Conservation (phyloP, 108 stramenopile genomes). For the Discostella stelligeroides region DNA sequence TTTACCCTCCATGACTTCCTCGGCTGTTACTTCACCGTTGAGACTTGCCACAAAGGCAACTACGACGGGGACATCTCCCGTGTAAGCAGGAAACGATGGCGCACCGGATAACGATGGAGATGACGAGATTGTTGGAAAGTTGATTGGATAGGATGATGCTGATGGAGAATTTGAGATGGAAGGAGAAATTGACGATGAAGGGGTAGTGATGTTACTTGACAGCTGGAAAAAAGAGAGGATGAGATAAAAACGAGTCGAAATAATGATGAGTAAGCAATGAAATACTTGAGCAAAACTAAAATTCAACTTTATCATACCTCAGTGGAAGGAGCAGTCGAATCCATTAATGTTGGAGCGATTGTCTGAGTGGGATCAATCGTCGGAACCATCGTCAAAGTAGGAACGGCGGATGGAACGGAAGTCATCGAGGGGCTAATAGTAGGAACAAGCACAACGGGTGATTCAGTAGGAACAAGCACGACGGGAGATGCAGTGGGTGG, state of each 20-base stretch:
- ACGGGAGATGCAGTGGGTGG: neutral
- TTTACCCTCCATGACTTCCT: conserved; percentile 22
- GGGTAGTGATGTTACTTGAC: too few relatives aligned
- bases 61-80: conserved; percentile 17
- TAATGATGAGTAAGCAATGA: too few relatives aligned
- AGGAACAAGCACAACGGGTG: neutral
- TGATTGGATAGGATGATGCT: too few relatives aligned
- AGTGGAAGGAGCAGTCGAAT: conserved; percentile 9
- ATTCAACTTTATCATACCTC: too few relatives aligned
- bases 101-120: neutral
- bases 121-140: neutral
- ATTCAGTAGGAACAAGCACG: neutral
- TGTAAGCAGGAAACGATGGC: conserved; percentile 11
- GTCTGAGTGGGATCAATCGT: conserved; percentile 4
- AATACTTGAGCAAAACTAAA: too few relatives aligned
- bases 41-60: conserved; percentile 24
- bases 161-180: too few relatives aligned
- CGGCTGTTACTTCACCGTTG: conserved; percentile 19
- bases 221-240: too few relatives aligned
- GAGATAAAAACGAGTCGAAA: too few relatives aligned
- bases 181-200: too few relatives aligned
- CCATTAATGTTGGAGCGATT: neutral
- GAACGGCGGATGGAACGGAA: neutral
- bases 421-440: neutral
- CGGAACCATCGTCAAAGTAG: neutral